Evolutionary conservation across 1,284 basidiomycete species (phyloP).

Genomic region (Prillingera fragicola): DNA sequence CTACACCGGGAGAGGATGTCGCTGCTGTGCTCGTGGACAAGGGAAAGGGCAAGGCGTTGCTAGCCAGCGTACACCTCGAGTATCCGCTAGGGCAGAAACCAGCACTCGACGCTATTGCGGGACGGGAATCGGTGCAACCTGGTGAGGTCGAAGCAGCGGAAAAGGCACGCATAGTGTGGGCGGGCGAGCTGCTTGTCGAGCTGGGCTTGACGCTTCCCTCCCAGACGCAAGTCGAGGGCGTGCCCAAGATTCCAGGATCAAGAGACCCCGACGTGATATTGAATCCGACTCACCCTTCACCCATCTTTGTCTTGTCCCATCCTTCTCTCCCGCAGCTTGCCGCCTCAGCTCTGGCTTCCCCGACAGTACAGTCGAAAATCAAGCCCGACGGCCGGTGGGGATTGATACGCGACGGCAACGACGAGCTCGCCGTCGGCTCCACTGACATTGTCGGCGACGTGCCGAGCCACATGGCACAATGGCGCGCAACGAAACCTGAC

Average conservation of each 20-base stretch:
- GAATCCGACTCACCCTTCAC: slow-evolving; percentile 42
- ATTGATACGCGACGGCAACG: slow-evolving; percentile 56
- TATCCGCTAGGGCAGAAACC: slow-evolving; percentile 53
- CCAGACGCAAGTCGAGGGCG: not conserved
- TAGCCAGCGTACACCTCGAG: slow-evolving; percentile 63
- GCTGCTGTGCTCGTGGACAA: slow-evolving; percentile 55
- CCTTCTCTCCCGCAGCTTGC: slow-evolving; percentile 28
- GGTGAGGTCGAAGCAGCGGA: slow-evolving; percentile 25
- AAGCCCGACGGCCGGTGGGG: slow-evolving; percentile 24
- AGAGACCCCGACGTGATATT: slow-evolving; percentile 30
- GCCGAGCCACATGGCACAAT: slow-evolving; percentile 42
- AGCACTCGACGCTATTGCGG: slow-evolving; percentile 44
- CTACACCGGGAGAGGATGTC: slow-evolving; percentile 26
- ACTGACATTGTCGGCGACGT: too few species aligned
- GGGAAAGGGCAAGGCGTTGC: slow-evolving; percentile 55
- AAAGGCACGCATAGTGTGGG: slow-evolving; percentile 43
- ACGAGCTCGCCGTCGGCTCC: slow-evolving; percentile 62
- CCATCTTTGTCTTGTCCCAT: slow-evolving; percentile 38
- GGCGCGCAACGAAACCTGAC: slow-evolving; percentile 36
- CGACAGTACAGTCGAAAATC: too few species aligned
- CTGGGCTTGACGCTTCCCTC: slow-evolving; percentile 31
- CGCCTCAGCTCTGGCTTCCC: too few species aligned
- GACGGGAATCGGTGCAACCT: slow-evolving; percentile 21
- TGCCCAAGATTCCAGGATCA: slow-evolving; percentile 12
- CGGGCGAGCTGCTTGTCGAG: slow-evolving; percentile 21